phyloP scores from a whole-genome alignment of 441 rosid genomes.

The Croton laevigatus region DNA sequence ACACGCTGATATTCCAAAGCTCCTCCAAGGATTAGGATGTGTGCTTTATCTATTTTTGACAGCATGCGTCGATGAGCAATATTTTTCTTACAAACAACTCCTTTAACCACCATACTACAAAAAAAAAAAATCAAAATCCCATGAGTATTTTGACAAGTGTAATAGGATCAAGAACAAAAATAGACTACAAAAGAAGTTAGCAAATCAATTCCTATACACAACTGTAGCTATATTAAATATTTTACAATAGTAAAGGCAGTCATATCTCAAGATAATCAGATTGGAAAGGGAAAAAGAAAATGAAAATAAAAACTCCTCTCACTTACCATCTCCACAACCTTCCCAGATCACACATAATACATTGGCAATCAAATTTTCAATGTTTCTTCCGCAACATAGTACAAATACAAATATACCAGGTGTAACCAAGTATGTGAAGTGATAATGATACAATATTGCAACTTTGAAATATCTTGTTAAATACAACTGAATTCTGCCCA shows the following conservation, averaged over 20 bases:
- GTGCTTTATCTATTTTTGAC: constrained; percentile 77
- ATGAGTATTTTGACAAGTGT: constrained; percentile 29
- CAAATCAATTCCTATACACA: not conserved
- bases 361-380: constrained; percentile 14
- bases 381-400: not conserved
- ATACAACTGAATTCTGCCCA: not conserved
- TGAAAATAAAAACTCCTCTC: not conserved
- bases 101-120: constrained; percentile 71
- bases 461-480: constrained; percentile 14
- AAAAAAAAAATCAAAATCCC: constrained; percentile 17
- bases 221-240: not conserved
- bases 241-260: not conserved
- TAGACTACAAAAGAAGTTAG: constrained; percentile 3
- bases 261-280: constrained; percentile 7
- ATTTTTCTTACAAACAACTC: constrained; percentile 98
- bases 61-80: constrained; percentile 94
- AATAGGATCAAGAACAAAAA: constrained; percentile 23
- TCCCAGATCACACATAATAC: not conserved
- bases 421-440: constrained; percentile 15
- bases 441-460: constrained; percentile 9
- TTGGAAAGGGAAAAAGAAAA: not conserved
- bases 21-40: constrained; percentile 79
- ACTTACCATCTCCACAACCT: not conserved
- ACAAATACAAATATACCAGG: constrained; percentile 11
- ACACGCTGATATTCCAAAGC: constrained; percentile 97